A percentile compares a stretch with the other conserved stretches of the same genome.
Evolutionary conservation across 495 filamentous ascomycete genomes (phyloP).

Genomic region (Chaetomium fimeti): DNA sequence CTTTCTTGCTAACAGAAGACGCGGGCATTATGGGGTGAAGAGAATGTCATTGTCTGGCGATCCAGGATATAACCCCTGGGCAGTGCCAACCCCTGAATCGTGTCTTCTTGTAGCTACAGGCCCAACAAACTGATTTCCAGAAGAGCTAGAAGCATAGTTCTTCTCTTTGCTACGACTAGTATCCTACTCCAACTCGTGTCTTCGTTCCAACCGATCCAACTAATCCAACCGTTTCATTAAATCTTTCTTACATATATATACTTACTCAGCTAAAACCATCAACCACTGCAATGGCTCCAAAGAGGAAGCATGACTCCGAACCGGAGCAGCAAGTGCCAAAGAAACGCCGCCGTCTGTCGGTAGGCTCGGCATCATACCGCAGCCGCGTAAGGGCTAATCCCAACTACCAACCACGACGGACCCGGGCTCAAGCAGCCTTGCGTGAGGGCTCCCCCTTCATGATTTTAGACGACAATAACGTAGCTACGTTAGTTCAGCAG

Average conservation of each 20-base stretch:
- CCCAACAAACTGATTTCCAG: not conserved
- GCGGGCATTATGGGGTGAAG: not conserved
- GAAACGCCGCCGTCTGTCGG: not conserved
- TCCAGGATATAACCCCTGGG: not conserved
- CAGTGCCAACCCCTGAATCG: not conserved
- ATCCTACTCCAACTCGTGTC: not conserved
- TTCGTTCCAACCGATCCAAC: not conserved
- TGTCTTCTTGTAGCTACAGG: not conserved
- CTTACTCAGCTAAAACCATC: not conserved
- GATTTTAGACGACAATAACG: not conserved
- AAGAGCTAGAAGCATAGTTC: not conserved
- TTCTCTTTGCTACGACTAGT: not conserved
- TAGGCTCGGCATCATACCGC: not conserved
- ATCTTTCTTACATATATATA: not conserved
- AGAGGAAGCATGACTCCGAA: not conserved
- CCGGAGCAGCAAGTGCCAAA: not conserved
- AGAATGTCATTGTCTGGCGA: not conserved
- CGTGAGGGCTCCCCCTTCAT: constrained; percentile 4
- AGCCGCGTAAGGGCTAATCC: not conserved
- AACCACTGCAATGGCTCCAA: not conserved
- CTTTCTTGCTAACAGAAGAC: not conserved
- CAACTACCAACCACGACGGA: constrained; percentile 2
- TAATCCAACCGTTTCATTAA: not conserved
- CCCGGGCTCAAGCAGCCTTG: constrained; percentile 13
- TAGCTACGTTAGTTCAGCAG: no score